phyloP scores from a whole-genome alignment of 805 yeast genomes.

The Monosporozyma yasuniensis region DNA sequence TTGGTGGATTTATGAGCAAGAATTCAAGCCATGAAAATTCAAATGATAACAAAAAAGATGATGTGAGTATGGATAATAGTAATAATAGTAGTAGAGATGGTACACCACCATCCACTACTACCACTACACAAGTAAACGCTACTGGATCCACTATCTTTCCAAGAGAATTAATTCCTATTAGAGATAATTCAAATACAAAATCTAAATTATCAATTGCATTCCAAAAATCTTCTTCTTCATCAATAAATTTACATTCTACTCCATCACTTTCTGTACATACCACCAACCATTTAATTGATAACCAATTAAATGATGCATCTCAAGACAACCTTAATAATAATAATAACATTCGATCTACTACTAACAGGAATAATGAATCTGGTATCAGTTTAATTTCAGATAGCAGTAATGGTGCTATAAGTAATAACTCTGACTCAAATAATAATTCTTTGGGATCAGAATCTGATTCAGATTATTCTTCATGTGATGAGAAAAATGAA shows the following conservation, averaged over 20 bases:
- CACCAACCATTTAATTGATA: neutral
- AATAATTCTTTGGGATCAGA: conserved; percentile 4
- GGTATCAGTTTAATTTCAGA: conserved; percentile 3
- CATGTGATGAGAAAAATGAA: conserved; percentile 49
- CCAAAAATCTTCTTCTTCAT: neutral
- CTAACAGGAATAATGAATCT: neutral
- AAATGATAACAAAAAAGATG: neutral
- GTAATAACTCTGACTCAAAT: neutral
- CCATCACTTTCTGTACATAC: conserved; percentile 1
- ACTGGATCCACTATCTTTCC: neutral
- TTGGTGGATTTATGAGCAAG: conserved; percentile 3
- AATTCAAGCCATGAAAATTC: neutral
- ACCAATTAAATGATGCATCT: neutral
- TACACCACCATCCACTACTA: neutral
- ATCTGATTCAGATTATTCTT: conserved; percentile 27
- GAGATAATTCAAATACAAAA: neutral
- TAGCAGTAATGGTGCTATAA: conserved; percentile 10
- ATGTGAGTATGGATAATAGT: neutral
- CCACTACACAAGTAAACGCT: neutral
- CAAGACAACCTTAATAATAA: neutral
- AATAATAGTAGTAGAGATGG: neutral
- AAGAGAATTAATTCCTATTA: conserved; percentile 2
- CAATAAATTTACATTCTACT: neutral
- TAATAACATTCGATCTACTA: neutral
- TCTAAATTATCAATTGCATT: conserved; percentile 5